Conservation (phyloP, 768 basidiomycete genomes). For the Podaxis carcinomalis region DNA sequence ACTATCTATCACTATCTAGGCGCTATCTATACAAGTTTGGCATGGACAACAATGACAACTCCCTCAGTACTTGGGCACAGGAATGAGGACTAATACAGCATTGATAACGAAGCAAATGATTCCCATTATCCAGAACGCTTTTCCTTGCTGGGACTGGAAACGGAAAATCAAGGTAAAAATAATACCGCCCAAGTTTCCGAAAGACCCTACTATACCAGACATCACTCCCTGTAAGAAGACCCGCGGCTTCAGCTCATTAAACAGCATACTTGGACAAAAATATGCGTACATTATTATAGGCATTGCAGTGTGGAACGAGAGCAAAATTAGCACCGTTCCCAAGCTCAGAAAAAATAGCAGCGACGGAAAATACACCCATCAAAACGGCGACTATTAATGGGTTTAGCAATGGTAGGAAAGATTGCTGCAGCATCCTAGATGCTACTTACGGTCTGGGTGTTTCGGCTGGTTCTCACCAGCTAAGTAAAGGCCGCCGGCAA, state of each 20-base stretch:
- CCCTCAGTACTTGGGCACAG: conserved; percentile 22
- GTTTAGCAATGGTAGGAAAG: background rate
- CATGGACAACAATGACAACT: background rate
- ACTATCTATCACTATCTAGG: too few relatives aligned
- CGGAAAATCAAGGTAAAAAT: conserved; percentile 45
- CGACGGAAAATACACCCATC: background rate
- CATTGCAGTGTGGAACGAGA: conserved; percentile 14
- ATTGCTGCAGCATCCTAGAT: conserved; percentile 11
- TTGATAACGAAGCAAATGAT: conserved; percentile 32
- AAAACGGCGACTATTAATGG: background rate
- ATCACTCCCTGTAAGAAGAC: conserved; percentile 22
- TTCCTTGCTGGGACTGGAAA: conserved; percentile 36
- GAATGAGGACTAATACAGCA: conserved; percentile 18
- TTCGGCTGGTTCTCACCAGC: conserved; percentile 29
- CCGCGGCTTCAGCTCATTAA: too few relatives aligned
- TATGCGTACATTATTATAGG: conserved; percentile 12
- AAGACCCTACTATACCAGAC: conserved; percentile 33
- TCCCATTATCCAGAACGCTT: conserved; percentile 45
- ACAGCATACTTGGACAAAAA: background rate
- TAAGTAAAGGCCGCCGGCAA: conserved; percentile 46
- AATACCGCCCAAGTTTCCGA: conserved; percentile 41
- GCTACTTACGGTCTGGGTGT: conserved; percentile 37
- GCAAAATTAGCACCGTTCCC: conserved; percentile 15
- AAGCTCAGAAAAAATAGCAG: conserved; percentile 13
- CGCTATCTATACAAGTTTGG: background rate